Evolutionary conservation across 257 asterid species (phyloP), one percentile per base, ranked within the genome.

Genomic region (Plantago ovata): DNA sequence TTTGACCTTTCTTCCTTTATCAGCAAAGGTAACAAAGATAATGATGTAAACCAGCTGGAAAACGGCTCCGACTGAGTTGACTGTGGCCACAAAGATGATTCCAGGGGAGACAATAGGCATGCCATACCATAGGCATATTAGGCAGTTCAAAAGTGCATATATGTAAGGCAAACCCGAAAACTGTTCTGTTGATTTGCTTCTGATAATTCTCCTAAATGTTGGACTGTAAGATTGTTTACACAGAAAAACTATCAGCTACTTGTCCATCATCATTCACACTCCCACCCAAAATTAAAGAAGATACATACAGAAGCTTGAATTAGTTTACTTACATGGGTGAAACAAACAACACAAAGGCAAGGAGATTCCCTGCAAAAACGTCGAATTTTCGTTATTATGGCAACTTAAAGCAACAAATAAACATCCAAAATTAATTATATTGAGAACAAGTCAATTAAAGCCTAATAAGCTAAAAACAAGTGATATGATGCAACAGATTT

Each of bases 41-140:
- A 53, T 39, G 7, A 83, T 42, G 72, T 89, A 89, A 33, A 64
- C 71, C 61, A 86, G 58, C 79, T 89, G 95, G 66, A 89, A 86
- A 58, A 77, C 1, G 32, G 89, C 92, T 57, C 97, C 97, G 13
- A 89, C 40, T 0, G 89, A 79, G 73, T 89, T 89, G 67, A 89
- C 97, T 0, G 97, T 81, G 60, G 76, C 81, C 18, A 89, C 81
- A 38, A 81, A 74, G 66, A 83, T 78, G 42, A 79, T 78, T 16
- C 89, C 92, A 0, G 95, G 66, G 1, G 92, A 81, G 32, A 89
- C 79, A 10, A 86, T 13, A 1, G 97, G 97, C 72, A 73, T 46
- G 36, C 97, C 97, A 50, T 89, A 89, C 95, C 95, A 89, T 22
- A 89, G 86, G 70, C 95, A 89, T 76, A 86, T 81, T 19, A 81